Evolutionary conservation across 2,329 filamentous ascomycete species (phyloP).

Genomic region (Trichothecium roseum): DNA sequence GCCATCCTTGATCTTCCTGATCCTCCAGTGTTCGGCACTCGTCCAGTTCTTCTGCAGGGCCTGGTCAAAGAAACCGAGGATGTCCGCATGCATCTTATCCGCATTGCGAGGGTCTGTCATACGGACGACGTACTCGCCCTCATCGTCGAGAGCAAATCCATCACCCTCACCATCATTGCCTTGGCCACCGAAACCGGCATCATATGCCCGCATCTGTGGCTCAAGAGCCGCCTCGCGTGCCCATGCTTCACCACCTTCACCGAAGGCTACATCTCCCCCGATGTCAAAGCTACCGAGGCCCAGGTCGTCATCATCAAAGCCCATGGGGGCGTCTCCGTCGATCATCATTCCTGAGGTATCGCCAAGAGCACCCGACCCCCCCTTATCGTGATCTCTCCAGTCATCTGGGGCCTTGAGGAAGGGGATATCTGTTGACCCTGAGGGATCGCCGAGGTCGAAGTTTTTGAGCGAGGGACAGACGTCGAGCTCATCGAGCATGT

Average conservation of each 20-base stretch:
- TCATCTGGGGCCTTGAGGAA: conserved; percentile 86
- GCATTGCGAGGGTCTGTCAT: conserved; percentile 56
- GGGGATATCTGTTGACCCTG: conserved; percentile 77
- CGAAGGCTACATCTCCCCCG: conserved; percentile 70
- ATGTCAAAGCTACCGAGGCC: conserved; percentile 62
- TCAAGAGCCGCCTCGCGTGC: conserved; percentile 80
- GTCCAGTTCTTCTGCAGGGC: conserved; percentile 96
- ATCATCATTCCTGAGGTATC: conserved; percentile 74
- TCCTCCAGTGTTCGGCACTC: conserved; percentile 97
- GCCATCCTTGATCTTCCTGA: conserved; percentile 78
- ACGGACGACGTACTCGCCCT: conserved; percentile 69
- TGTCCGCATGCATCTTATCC: conserved; percentile 76
- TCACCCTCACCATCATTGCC: conserved; percentile 25
- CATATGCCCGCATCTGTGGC: conserved; percentile 74
- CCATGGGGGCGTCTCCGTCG: conserved; percentile 74
- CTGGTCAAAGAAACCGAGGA: conserved; percentile 96
- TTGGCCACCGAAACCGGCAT: conserved; percentile 51
- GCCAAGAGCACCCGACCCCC: conserved; percentile 39
- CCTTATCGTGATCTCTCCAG: conserved; percentile 63
- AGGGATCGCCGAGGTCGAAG: conserved; percentile 81
- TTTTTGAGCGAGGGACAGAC: conserved; percentile 92
- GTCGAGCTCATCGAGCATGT: conserved; percentile 70
- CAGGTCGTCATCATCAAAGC: conserved; percentile 63
- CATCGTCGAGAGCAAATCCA: conserved; percentile 33
- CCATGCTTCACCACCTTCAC: conserved; percentile 94